These are phyloP conservation scores for Rubia peregrina DNA, from an alignment of 305 asterid genomes.

Conservation along the genomic window DNA sequence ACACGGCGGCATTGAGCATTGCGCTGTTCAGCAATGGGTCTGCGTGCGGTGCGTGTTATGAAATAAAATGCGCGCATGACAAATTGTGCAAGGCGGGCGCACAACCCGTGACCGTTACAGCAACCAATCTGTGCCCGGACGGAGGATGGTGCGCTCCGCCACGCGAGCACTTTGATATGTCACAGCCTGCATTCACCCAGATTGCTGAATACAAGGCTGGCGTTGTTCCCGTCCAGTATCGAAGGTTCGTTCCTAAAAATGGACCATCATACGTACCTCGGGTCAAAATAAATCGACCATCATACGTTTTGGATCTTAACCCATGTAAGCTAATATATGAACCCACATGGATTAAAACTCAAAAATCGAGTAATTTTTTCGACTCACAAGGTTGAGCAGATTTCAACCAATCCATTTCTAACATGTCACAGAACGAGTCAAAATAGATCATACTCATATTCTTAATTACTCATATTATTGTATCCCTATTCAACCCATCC, in stretches of 20 bases:
- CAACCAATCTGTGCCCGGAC: slow-evolving; percentile 37
- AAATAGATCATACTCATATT: too few species aligned
- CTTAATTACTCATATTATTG: too few species aligned
- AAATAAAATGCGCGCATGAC: slow-evolving; percentile 25
- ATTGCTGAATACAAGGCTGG: slow-evolving; percentile 33
- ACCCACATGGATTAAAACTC: too few species aligned
- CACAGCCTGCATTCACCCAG: slow-evolving; percentile 25
- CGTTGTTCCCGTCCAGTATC: slow-evolving; percentile 27
- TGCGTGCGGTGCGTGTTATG: slow-evolving; percentile 39
- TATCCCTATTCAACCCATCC: too few species aligned
- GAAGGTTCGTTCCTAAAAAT: slow-evolving; percentile 6
- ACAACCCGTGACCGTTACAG: slow-evolving; percentile 22
- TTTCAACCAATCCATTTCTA: too few species aligned
- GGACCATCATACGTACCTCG: too few species aligned
- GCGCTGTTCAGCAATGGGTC: slow-evolving; percentile 28
- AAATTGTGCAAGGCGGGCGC: slow-evolving; percentile 22
- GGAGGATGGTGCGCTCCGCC: slow-evolving; percentile 37
- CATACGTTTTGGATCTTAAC: too few species aligned
- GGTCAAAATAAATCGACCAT: too few species aligned
- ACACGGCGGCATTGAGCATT: slow-evolving; percentile 36
- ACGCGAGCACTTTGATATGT: slow-evolving; percentile 28
- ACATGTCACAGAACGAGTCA: too few species aligned
- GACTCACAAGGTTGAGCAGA: too few species aligned
- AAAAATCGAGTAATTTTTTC: too few species aligned
- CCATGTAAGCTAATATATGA: too few species aligned